Percentiles rank a stretch among this genome's conserved stretches.
Conservation (phyloP, 2,329 filamentous ascomycete genomes). For the Epichloe uncinata region DNA sequence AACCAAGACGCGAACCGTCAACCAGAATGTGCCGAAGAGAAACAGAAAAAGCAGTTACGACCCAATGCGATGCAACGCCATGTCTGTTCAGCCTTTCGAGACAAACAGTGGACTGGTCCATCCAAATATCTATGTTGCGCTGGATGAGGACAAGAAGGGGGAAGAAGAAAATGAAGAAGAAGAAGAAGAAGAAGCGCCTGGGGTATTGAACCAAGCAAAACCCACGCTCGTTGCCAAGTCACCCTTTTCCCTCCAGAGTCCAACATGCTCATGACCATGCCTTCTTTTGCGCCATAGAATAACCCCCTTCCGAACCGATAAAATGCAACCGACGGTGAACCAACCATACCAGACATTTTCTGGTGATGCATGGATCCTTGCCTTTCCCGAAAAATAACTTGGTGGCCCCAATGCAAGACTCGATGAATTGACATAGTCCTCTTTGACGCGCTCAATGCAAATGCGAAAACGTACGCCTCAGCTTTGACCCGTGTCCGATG, state of each 20-base stretch:
- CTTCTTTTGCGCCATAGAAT: constrained; percentile 2
- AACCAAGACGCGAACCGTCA: not conserved
- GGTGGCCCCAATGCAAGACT: constrained; percentile 4
- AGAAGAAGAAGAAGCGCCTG: not conserved
- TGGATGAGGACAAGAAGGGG: not conserved
- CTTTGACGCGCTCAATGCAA: constrained; percentile 4
- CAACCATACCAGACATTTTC: constrained; percentile 1
- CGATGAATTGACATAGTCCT: constrained; percentile 4
- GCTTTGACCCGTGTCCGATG: not conserved
- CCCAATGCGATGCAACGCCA: constrained; percentile 3
- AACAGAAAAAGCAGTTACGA: not conserved
- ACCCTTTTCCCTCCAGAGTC: not conserved
- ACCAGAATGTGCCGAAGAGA: not conserved
- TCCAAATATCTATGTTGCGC: not conserved
- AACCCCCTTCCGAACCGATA: not conserved
- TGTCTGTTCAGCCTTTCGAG: not conserved
- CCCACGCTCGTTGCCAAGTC: not conserved
- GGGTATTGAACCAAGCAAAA: not conserved
- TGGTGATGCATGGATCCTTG: constrained; percentile 5
- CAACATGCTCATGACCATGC: constrained; percentile 4
- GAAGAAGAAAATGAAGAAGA: not conserved
- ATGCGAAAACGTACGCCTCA: constrained; percentile 3
- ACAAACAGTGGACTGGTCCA: constrained; percentile 1
- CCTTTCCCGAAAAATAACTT: not conserved
- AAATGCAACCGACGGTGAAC: constrained; percentile 3